Conservation (phyloP, 768 basidiomycete genomes). For the Tremella mesenterica region DNA sequence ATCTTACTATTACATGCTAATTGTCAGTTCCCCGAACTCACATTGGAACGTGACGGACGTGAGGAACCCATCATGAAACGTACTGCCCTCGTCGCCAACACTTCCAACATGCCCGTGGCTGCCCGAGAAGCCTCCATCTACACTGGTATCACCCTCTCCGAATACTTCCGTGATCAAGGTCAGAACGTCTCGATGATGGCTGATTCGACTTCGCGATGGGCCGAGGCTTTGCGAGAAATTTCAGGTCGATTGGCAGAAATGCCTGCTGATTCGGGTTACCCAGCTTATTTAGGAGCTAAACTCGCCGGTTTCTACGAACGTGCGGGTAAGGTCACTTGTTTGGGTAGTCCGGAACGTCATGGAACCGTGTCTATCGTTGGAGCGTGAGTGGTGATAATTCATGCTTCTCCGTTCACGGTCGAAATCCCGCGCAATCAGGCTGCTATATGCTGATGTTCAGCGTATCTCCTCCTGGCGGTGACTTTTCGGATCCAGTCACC, state of each 20-base stretch:
- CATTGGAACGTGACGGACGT: constrained; percentile 78
- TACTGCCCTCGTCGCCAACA: constrained; percentile 95
- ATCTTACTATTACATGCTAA: constrained; percentile 12
- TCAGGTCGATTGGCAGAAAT: constrained; percentile 98
- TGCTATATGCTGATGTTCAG: constrained; percentile 48
- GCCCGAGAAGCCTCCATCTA: constrained; percentile 99
- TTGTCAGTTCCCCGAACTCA: constrained; percentile 62
- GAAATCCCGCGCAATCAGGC: background rate
- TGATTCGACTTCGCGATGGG: constrained; percentile 97
- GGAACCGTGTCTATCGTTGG: constrained; percentile 98
- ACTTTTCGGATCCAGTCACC: constrained; percentile 98
- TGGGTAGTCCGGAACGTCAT: constrained; percentile 76
- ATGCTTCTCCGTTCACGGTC: no score
- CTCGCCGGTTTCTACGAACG: constrained; percentile 97
- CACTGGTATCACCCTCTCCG: constrained; percentile 96
- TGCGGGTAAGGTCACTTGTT: constrained; percentile 85
- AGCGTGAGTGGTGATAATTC: no score
- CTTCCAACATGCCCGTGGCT: constrained; percentile 99
- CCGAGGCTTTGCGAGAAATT: constrained; percentile 96
- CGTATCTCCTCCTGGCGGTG: constrained; percentile 96
- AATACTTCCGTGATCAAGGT: constrained; percentile 99
- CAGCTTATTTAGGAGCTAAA: constrained; percentile 91
- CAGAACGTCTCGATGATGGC: constrained; percentile 99
- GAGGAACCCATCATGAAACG: constrained; percentile 99
- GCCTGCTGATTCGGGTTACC: constrained; percentile 99